These are phyloP conservation scores for Blastocystis sp. DNA, from an alignment of 352 stramenopile genomes.

Conservation along the genomic window DNA sequence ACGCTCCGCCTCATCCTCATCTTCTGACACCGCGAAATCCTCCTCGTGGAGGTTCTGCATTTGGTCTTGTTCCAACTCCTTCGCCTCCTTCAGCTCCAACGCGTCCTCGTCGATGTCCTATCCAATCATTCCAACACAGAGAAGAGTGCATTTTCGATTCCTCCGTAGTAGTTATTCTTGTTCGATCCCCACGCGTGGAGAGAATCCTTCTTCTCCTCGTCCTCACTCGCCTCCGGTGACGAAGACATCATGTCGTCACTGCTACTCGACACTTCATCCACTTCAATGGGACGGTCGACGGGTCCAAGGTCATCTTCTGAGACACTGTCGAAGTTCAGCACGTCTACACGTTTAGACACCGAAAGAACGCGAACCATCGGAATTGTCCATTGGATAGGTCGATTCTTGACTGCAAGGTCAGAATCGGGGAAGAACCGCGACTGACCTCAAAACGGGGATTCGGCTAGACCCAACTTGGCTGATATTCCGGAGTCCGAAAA, in stretches of 20 bases:
- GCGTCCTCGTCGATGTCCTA: conserved; percentile 43
- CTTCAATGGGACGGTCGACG: not conserved
- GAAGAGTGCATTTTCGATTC: not conserved
- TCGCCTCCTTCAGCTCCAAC: conserved; percentile 37
- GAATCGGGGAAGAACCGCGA: too few species aligned
- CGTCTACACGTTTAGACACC: not conserved
- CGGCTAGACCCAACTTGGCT: too few species aligned
- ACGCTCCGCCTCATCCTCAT: conserved; percentile 42
- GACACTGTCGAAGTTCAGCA: not conserved
- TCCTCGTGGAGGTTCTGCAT: conserved; percentile 11
- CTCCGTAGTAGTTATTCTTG: conserved; percentile 44
- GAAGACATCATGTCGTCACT: conserved; percentile 2
- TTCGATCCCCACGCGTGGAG: conserved; percentile 16
- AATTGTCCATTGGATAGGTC: conserved; percentile 20
- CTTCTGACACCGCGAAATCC: conserved; percentile 27
- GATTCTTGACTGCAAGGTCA: too few species aligned
- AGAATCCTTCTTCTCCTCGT: not conserved
- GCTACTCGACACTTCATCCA: conserved; percentile 35
- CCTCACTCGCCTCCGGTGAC: not conserved
- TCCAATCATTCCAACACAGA: not conserved
- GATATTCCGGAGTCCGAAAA: too few species aligned
- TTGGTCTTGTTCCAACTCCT: conserved; percentile 25
- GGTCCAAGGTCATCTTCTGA: conserved; percentile 16
- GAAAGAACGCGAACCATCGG: not conserved
- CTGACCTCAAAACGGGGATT: too few species aligned